Conservation (phyloP, 2,329 filamentous ascomycete species). For the Alternaria solani region DNA sequence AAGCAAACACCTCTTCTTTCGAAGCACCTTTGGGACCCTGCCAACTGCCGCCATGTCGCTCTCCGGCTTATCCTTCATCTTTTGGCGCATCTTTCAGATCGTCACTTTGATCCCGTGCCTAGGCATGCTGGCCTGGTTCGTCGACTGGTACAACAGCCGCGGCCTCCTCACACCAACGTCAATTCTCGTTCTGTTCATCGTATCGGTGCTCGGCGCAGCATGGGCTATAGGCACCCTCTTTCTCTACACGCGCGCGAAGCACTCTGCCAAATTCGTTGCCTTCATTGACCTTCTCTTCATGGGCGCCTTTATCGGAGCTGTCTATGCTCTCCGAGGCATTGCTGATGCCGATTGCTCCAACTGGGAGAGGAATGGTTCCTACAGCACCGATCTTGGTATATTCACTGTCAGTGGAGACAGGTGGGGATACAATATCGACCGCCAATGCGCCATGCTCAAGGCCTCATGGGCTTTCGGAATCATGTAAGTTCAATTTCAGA, state of each 20-base stretch:
- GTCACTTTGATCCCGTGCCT: slow-evolving; percentile 69
- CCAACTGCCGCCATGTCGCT: slow-evolving; percentile 53
- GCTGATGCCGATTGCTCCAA: slow-evolving; percentile 71
- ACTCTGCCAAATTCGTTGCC: slow-evolving; percentile 67
- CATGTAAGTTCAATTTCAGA: slow-evolving; percentile 64
- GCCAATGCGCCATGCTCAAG: slow-evolving; percentile 92
- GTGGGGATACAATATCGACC: slow-evolving; percentile 67
- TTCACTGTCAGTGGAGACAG: slow-evolving; percentile 63
- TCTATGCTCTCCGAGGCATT: slow-evolving; percentile 66
- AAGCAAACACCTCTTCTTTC: slow-evolving; percentile 14
- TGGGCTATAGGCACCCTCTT: slow-evolving; percentile 69
- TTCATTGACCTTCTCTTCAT: slow-evolving; percentile 69
- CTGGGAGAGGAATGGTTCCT: slow-evolving; percentile 62
- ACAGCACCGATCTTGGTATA: slow-evolving; percentile 65
- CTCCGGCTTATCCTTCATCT: slow-evolving; percentile 67
- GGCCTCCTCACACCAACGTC: slow-evolving; percentile 67
- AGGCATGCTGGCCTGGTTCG: slow-evolving; percentile 69
- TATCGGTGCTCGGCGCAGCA: slow-evolving; percentile 66
- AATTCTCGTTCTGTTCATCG: slow-evolving; percentile 71
- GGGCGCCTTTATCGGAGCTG: slow-evolving; percentile 68
- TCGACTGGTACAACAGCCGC: slow-evolving; percentile 64
- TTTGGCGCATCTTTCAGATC: slow-evolving; percentile 68
- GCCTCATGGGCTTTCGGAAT: slow-evolving; percentile 88
- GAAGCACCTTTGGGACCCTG: slow-evolving; percentile 5
- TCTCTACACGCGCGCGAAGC: slow-evolving; percentile 65